These are phyloP conservation scores for Trichosanthes cucumerina DNA, from an alignment of 306 rosid genomes.

Conservation along the genomic window DNA sequence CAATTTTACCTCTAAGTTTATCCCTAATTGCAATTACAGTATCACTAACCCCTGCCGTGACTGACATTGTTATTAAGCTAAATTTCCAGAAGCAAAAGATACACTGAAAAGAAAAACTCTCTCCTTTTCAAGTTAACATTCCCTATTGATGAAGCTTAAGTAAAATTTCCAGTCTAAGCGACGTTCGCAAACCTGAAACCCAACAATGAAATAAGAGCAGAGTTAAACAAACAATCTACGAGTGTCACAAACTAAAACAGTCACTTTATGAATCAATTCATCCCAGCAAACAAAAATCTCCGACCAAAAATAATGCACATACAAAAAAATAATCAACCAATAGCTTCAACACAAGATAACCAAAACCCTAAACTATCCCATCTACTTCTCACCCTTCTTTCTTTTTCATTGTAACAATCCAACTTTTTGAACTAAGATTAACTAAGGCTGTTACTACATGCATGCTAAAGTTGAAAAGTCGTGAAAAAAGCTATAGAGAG, in stretches of 20 bases:
- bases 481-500: too few relatives aligned
- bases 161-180: background rate
- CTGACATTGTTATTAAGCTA: constrained; percentile 48
- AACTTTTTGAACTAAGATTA: too few relatives aligned
- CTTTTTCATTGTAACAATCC: background rate
- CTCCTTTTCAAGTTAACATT: background rate
- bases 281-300: background rate
- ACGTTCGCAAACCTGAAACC: background rate
- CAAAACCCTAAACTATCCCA: background rate
- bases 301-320: background rate
- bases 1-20: constrained; percentile 89
- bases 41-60: constrained; percentile 96
- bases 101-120: background rate
- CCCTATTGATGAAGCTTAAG: background rate
- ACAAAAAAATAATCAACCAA: background rate
- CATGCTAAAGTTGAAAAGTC: too few relatives aligned
- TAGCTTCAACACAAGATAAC: background rate
- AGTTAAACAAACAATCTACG: background rate
- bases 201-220: background rate
- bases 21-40: constrained; percentile 75
- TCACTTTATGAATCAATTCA: background rate
- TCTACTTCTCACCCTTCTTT: background rate
- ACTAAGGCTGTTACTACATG: too few relatives aligned
- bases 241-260: background rate
- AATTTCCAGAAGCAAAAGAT: background rate